Base-by-base conservation (phyloP, 169 alveolate genomes). In the Plasmodium billcollinsi region DNA sequence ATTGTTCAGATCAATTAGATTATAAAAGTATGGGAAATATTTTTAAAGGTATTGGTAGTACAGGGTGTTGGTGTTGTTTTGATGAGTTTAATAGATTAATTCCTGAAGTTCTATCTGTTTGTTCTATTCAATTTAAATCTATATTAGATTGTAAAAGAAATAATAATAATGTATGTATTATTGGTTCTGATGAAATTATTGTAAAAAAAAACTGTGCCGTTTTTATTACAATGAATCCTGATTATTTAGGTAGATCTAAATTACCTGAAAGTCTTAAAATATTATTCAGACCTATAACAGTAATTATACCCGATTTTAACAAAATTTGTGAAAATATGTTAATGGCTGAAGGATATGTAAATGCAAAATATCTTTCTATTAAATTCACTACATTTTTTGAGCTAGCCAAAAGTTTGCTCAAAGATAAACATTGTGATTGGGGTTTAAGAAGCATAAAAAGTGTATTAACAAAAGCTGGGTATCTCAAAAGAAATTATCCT, bases 61-160 rank as follows among this genome's bases (percentile, higher is more conserved):
- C 99, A 24, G 99, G 99, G 29, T 97, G 99, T 69, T 98, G 99
- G 99, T 99, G 99, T 33, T 98, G 99, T 85, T 98, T 98, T 94
- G 99, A 98, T 94, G 99, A 98, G 94, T 98, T 98, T 95, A 98
- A 98, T 73, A 97, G 99, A 85, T 93, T 98, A 56, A 97, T 97
- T 47, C 99, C 99, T 20, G 99, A 97, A 93, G 99, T 98, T 91
- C 96, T 98, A 61, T 97, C 99, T 73, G 99, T 98, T 89, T 97
- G 99, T 88, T 96, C 99, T 15, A 98, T 97, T 91, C 98, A 98
- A 96, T 97, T 98, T 95, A 98, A 98, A 89, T 96, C 99, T 26
- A 99, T 96, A 97, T 80, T 99, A 96, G 94, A 98, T 99, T 62
- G 94, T 96, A 72, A 98, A 96, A 93, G 95, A 95, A 88, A 92